A percentile compares a stretch with the other conserved stretches of the same genome.
Evolutionary conservation across 129 eudicot genomes (phyloP).

Genomic region (Chrysanthemum seticuspe): DNA sequence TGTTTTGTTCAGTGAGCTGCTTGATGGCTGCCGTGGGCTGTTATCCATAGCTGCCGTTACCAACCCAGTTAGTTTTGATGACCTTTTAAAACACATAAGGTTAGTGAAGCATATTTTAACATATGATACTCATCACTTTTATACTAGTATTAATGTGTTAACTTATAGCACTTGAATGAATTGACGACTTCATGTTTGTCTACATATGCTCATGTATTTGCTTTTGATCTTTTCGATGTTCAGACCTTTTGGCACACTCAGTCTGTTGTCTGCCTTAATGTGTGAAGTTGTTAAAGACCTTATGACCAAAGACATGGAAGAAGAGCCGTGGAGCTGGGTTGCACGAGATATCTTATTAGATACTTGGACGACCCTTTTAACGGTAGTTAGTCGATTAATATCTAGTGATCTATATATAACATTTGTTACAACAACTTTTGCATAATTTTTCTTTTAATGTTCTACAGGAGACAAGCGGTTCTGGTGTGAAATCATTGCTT

Average conservation of each 20-base stretch:
- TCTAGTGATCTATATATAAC: not conserved
- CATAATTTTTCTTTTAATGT: constrained; percentile 10
- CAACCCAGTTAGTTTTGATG: constrained; percentile 67
- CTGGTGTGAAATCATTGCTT: constrained; percentile 44
- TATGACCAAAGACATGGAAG: constrained; percentile 62
- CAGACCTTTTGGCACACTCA: constrained; percentile 95
- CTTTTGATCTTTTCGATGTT: constrained; percentile 24
- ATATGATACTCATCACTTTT: not conserved
- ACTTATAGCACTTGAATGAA: constrained; percentile 13
- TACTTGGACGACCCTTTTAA: constrained; percentile 83
- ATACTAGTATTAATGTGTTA: too few species aligned
- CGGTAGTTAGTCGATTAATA: constrained; percentile 41
- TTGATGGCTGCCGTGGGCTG: constrained; percentile 97
- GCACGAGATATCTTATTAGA: constrained; percentile 97
- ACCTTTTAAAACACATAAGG: constrained; percentile 80
- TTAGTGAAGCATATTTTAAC: constrained; percentile 17
- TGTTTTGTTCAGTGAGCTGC: constrained; percentile 73
- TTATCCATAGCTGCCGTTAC: constrained; percentile 79
- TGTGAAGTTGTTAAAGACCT: constrained; percentile 82
- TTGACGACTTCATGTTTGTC: constrained; percentile 1
- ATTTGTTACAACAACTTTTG: constrained; percentile 17
- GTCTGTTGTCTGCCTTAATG: constrained; percentile 83
- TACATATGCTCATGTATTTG: constrained; percentile 8
- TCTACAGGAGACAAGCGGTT: constrained; percentile 57
- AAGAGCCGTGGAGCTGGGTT: constrained; percentile 98